Base-by-base conservation (phyloP, 352 stramenopile genomes). In the Albugo candida region DNA sequence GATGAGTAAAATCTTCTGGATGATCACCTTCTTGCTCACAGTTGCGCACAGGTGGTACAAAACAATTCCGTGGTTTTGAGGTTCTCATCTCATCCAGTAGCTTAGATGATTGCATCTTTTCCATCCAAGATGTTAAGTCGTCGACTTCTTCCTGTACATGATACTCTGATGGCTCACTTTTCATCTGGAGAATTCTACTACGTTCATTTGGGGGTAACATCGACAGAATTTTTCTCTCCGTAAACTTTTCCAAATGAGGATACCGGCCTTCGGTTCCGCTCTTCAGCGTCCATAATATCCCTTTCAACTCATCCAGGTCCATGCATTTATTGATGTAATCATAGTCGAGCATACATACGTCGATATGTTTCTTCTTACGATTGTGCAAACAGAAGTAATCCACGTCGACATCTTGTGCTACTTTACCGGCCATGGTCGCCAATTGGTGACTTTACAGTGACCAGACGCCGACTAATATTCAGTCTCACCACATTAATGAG, bases 341-440 rank as follows among this genome's bases (percentile, higher is more conserved):
- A 47, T 96, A 97, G 67, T 97, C 89, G 31, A 97, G 63, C 68
- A 92, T 89, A 31, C 92, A 76, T 49, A 94, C 66, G 18, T 79
- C 64, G 35, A 92, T 70, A 6, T 65, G 52, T 48, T 71, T 76
- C 45, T 57, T 65, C 56, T 77, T 82, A 53, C 72, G 70, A 41
- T 56, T 82, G 47, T 88, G 67, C 17, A 88, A 63, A 45, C 65
- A 71, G 57, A 85, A 88, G 55, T 67, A 85, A 54, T 88, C 75
- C 18, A 56, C 45, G 3, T 43, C 17, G 38, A 31, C 24, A 31
- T 31, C 8, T 31, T 31, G 24, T 31, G 24, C 24, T 8, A 8
- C 24, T 31, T 31, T 31, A 8, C 24, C 24, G 24, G 24, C 8
- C 24, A 31, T 31, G 3, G 24, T 31, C 24, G 3, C 24, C 24